Base-by-base conservation (phyloP, 192 early-diverging fungal genomes). In the Coemansia aciculifera region DNA sequence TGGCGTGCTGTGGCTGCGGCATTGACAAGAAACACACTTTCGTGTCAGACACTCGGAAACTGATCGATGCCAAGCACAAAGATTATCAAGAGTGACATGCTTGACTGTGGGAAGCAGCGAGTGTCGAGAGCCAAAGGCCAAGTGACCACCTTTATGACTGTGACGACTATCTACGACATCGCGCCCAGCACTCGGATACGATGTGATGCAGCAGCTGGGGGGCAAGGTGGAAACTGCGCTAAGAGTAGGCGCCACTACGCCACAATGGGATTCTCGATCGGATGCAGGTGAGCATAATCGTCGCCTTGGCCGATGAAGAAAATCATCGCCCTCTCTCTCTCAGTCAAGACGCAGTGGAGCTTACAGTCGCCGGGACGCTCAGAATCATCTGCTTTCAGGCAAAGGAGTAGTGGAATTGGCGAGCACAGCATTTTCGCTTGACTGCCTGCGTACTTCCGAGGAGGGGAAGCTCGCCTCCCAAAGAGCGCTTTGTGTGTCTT, bases 251-350 rank as follows among this genome's bases (percentile, higher is more conserved):
- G 36, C 43, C 46, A 62, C 39, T 19, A 32, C 36, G 72, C 72
- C 72, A 68, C 72, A 74, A 64, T 74, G 72, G 56, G 71, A 74
- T 74, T 59, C 68, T 59, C 72, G 72, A 74, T 74, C 72, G 37
- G 66, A 60, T 74, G 72, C 72, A 74, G 66, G 62, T 49, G 27
- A 29, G 54, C 17, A 40, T 56, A 54, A 38, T 40, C 39, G 29
- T 12, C 24, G 40, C 3, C 27, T 49, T 24, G 17, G n/a, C 51
- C 23, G 23, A 27, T 5, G 51, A 13, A 27, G 12, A 17, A 48
- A 48, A 48, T 3, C 36, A 27, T 23, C 27, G 34, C 42, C 19
- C 64, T 17, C 27, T 32, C 64, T 12, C 48, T 66, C 21, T 36
- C 51, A 54, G 51, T 54, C 51, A 27, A 54, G 24, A 3, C 51